Evolutionary conservation across 768 basidiomycete genomes (phyloP).

Genomic region (Xerocomellus intermedius): DNA sequence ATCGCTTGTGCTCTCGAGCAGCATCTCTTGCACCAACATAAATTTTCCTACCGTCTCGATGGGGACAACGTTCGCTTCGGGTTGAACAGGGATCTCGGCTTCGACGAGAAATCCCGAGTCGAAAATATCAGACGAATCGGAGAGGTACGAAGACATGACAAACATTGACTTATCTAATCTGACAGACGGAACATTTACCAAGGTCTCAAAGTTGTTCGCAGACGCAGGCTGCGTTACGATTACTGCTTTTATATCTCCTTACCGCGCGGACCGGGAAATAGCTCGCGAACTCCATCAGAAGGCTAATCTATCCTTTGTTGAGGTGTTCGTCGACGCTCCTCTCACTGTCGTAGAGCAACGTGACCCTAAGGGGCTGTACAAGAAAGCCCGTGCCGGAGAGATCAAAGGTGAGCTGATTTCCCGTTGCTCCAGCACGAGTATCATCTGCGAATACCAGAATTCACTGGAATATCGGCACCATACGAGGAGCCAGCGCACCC

Average conservation of each 20-base stretch:
- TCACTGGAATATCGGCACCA: conserved; percentile 96
- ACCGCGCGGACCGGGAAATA: conserved; percentile 77
- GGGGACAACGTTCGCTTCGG: conserved; percentile 97
- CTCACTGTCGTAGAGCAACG: conserved; percentile 83
- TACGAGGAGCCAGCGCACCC: conserved; percentile 86
- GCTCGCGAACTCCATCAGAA: conserved; percentile 82
- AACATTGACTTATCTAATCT: conserved; percentile 11
- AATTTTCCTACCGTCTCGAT: conserved; percentile 89
- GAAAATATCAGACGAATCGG: conserved; percentile 97
- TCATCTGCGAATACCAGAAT: conserved; percentile 56
- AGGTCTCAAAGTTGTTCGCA: conserved; percentile 95
- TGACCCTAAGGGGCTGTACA: conserved; percentile 97
- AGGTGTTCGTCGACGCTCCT: conserved; percentile 94
- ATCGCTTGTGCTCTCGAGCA: conserved; percentile 97
- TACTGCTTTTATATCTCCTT: conserved; percentile 99
- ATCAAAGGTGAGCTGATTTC: conserved; percentile 71
- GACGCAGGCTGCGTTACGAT: conserved; percentile 82
- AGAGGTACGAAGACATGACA: conserved; percentile 55
- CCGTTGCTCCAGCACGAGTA: not conserved
- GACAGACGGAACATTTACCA: conserved; percentile 1
- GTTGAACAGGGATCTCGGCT: conserved; percentile 94
- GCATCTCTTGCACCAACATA: conserved; percentile 82
- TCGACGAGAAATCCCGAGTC: conserved; percentile 86
- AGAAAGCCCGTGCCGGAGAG: conserved; percentile 91
- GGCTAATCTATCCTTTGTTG: conserved; percentile 77